Evolutionary conservation across 2,329 filamentous ascomycete species (phyloP).

Genomic region (Aspergillus oerlinghausenensis): DNA sequence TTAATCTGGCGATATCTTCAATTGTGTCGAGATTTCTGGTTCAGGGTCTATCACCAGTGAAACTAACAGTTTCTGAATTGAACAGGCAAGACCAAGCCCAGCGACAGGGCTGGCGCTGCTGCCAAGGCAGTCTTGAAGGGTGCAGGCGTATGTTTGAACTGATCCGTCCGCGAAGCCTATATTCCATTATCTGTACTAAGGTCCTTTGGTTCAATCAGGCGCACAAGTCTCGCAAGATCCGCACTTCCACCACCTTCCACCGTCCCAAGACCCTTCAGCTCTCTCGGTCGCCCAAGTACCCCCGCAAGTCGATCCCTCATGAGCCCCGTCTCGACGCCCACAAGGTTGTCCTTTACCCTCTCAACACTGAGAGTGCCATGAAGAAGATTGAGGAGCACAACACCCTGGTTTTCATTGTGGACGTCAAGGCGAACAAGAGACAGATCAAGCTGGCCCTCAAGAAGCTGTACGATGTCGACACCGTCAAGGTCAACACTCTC

Average conservation of each 20-base stretch:
- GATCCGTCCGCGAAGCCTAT: background rate
- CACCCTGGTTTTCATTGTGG: slow-evolving; percentile 96
- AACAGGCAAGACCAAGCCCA: slow-evolving; percentile 55
- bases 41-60: slow-evolving; percentile 2
- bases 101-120: slow-evolving; percentile 77
- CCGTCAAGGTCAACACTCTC: slow-evolving; percentile 98
- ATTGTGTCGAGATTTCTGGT: background rate
- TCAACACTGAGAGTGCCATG: slow-evolving; percentile 99
- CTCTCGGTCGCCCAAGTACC: slow-evolving; percentile 89
- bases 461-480: slow-evolving; percentile 99
- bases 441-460: slow-evolving; percentile 98
- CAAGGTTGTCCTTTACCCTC: slow-evolving; percentile 95
- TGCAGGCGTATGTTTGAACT: slow-evolving; percentile 73
- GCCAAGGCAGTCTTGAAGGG: slow-evolving; percentile 95
- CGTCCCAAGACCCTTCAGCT: slow-evolving; percentile 93
- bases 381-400: slow-evolving; percentile 99
- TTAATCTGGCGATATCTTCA: background rate
- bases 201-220: slow-evolving; percentile 43
- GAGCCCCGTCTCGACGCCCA: slow-evolving; percentile 90
- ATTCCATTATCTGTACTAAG: slow-evolving; percentile 9
- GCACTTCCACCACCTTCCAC: slow-evolving; percentile 93
- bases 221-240: slow-evolving; percentile 90
- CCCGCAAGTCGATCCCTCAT: slow-evolving; percentile 89
- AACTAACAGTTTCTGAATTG: slow-evolving; percentile 12
- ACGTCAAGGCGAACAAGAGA: slow-evolving; percentile 98